phyloP scores from a whole-genome alignment of 805 yeast genomes.

The Lipomyces yamadae region DNA sequence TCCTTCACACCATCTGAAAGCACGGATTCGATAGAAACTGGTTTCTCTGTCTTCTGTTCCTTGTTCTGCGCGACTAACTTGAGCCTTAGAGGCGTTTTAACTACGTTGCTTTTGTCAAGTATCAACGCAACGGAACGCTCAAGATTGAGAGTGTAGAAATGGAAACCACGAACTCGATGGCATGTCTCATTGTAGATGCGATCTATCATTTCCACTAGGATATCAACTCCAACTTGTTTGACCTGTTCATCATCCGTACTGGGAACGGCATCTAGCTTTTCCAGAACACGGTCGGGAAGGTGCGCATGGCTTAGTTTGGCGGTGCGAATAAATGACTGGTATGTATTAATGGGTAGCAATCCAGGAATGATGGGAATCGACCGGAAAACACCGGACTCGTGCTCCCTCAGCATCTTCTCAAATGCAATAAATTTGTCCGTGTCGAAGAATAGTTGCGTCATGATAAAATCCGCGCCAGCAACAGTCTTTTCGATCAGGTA shows the following conservation, averaged over 20 bases:
- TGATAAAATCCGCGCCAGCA: conserved; percentile 94
- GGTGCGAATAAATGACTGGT: conserved; percentile 79
- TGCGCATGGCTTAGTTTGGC: conserved; percentile 87
- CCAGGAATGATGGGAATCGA: conserved; percentile 78
- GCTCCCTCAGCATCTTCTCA: conserved; percentile 51
- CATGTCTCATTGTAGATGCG: conserved; percentile 58
- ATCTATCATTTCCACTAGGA: conserved; percentile 66
- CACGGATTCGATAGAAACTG: conserved; percentile 95
- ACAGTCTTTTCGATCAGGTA: conserved; percentile 79
- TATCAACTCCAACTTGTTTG: conserved; percentile 78
- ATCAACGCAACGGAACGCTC: conserved; percentile 91
- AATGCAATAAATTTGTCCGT: conserved; percentile 73
- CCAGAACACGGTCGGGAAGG: conserved; percentile 64
- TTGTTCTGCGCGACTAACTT: not conserved
- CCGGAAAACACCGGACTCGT: conserved; percentile 47
- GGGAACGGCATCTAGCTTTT: conserved; percentile 59
- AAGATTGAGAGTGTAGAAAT: conserved; percentile 88
- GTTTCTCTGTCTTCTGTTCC: not conserved
- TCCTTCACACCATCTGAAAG: conserved; percentile 57
- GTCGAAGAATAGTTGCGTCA: conserved; percentile 91
- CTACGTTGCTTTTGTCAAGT: conserved; percentile 62
- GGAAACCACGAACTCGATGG: conserved; percentile 76
- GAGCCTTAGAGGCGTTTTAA: conserved; percentile 45
- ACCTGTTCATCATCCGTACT: conserved; percentile 79
- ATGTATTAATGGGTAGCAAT: conserved; percentile 88